Percentiles rank a stretch among this genome's conserved stretches.
These are phyloP conservation scores for Candida khao-thaluensis DNA, from an alignment of 805 yeast genomes.

Conservation along the genomic window DNA sequence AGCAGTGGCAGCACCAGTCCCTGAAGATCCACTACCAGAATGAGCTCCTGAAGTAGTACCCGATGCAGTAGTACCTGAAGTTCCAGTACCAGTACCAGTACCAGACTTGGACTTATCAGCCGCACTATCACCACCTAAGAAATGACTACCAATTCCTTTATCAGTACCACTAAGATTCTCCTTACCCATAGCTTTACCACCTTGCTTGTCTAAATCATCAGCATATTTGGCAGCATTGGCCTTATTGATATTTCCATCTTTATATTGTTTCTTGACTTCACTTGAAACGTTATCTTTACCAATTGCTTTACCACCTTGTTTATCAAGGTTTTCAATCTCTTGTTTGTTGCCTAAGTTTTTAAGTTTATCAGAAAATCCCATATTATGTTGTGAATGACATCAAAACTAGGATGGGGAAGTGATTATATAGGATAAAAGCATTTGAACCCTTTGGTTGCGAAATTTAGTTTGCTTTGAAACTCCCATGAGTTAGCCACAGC, in stretches of 20 bases:
- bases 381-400: too few relatives aligned
- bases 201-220: constrained; percentile 20
- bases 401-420: too few relatives aligned
- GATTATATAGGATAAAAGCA: neutral
- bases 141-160: constrained; percentile 31
- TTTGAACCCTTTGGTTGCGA: constrained; percentile 13
- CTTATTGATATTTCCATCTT: constrained; percentile 28
- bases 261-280: constrained; percentile 27
- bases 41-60: too few relatives aligned
- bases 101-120: constrained; percentile 5
- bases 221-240: constrained; percentile 30
- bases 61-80: too few relatives aligned
- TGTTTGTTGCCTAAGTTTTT: constrained; percentile 27
- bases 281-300: constrained; percentile 25
- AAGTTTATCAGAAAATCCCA: constrained; percentile 41
- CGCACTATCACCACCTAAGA: constrained; percentile 16
- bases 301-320: constrained; percentile 31
- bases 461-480: constrained; percentile 12
- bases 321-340: constrained; percentile 26
- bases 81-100: constrained; percentile 5
- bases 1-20: constrained; percentile 11
- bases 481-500: constrained; percentile 2
- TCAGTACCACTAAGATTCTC: constrained; percentile 27
- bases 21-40: too few relatives aligned
- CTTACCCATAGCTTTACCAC: constrained; percentile 19